A percentile compares a stretch with the other conserved stretches of the same genome.
These are phyloP conservation scores for Cupressus sempervirens DNA, from an alignment of 75 land plant genomes.

Conservation along the genomic window DNA sequence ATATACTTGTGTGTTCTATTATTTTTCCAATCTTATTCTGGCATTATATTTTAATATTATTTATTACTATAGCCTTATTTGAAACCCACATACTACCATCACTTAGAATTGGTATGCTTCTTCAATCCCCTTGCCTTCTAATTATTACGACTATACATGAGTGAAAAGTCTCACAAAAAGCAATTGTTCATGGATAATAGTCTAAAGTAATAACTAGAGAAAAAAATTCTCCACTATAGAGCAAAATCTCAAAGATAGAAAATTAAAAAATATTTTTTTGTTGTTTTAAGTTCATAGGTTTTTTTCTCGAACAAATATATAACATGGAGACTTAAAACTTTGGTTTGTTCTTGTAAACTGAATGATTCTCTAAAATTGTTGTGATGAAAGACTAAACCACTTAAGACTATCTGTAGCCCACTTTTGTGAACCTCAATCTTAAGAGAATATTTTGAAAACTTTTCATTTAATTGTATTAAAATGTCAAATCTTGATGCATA, in stretches of 20 bases:
- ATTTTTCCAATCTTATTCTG: too few species aligned
- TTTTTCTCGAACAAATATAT: not conserved
- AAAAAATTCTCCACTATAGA: not conserved
- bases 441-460: too few species aligned
- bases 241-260: not conserved
- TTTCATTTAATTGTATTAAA: too few species aligned
- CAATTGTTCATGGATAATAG: not conserved
- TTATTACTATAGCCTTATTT: too few species aligned
- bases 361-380: not conserved
- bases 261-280: too few species aligned
- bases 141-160: not conserved
- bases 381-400: too few species aligned
- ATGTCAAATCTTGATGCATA: not conserved
- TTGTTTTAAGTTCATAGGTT: not conserved
- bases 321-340: not conserved
- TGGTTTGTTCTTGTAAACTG: not conserved
- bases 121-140: not conserved
- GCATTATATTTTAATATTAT: too few species aligned
- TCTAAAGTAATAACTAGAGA: not conserved
- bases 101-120: not conserved
- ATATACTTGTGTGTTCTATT: too few species aligned
- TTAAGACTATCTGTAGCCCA: too few species aligned
- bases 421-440: too few species aligned
- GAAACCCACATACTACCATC: not conserved
- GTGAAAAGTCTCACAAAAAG: not conserved